Base-by-base conservation (phyloP, 2,329 filamentous ascomycete species). In the Madurella mycetomatis region DNA sequence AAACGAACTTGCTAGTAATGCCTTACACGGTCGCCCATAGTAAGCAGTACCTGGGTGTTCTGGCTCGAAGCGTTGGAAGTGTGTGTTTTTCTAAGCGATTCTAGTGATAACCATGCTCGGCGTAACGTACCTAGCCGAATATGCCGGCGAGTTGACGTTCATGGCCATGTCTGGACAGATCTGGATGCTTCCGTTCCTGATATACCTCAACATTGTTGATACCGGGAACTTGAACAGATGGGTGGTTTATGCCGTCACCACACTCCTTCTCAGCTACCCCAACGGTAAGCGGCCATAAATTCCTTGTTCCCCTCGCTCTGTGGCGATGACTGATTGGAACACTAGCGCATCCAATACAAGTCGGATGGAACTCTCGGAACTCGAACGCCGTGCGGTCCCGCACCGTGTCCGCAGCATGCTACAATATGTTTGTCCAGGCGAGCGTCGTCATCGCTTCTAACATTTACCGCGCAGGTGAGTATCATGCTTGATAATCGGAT, bases 1-100 rank as follows among this genome's bases (percentile, higher is more conserved):
- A 81, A 18, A 76, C 82, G 1, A 88, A 86, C 62, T 65, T 88
- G 34, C 74, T 88, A 8, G 77, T 79, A 1, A 86, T 87, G n/a
- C 79, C 81, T 0, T 76, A 72, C 42, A 72, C 69, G 0, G 67
- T 74, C 42, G 48, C 58, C 9, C 68, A 69, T 52, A 70, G 66
- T 66, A 57, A 53, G 60, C 51, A 7, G 9, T 19, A 12, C 7
- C 25, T 25, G 8, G 25, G 18, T 2, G 18, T 17, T 44, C 13
- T 8, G 18, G 19, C 5, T 17, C 13, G 5, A 18, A 4, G 30
- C 7, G 3, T 7, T 25, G 25, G 25, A 25, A 37, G 4, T 2
- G n/a, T 25, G 41, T n/a, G 16, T 42, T 44, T 50, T 32, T 30
- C 47, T 15, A 50, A 25, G 7, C 13, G 2, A 15, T 1, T 9